phyloP scores from a whole-genome alignment of 306 rosid genomes.

The Echinosophora koreensis region DNA sequence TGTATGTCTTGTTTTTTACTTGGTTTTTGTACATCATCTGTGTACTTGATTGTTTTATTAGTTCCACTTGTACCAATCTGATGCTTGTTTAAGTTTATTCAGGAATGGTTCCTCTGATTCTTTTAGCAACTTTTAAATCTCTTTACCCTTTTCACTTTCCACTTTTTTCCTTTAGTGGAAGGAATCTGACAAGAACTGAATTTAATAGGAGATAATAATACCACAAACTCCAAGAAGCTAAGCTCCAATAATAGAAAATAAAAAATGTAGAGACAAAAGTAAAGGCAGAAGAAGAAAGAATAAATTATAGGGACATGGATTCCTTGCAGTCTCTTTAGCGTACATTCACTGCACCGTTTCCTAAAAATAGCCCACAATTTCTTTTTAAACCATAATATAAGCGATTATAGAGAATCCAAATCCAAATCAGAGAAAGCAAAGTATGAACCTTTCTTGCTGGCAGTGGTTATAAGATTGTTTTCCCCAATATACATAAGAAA shows the following conservation, averaged over 20 bases:
- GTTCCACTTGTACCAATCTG: not conserved
- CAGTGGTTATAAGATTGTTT: slow-evolving; percentile 29
- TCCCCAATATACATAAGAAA: not conserved
- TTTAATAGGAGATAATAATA: too few species aligned
- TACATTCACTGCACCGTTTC: too few species aligned
- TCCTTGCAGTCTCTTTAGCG: too few species aligned
- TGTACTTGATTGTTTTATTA: slow-evolving; percentile 8
- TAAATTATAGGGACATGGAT: too few species aligned
- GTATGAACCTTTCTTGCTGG: slow-evolving; percentile 37
- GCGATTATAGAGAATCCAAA: too few species aligned
- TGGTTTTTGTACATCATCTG: not conserved
- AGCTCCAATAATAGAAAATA: too few species aligned
- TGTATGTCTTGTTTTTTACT: slow-evolving; percentile 2
- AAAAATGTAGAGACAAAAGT: too few species aligned
- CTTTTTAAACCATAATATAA: too few species aligned
- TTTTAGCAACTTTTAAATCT: slow-evolving; percentile 41
- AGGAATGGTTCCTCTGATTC: slow-evolving; percentile 28
- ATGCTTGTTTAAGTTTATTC: slow-evolving; percentile 36
- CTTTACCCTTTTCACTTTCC: slow-evolving; percentile 36
- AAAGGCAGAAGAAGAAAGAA: too few species aligned
- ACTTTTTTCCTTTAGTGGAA: slow-evolving; percentile 25
- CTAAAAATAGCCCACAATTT: too few species aligned
- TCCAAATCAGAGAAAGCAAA: not conserved
- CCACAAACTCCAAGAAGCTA: too few species aligned
- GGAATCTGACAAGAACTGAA: slow-evolving; percentile 35